Base-by-base conservation (phyloP, 805 yeast species). In the Tetrapisispora arboricola region DNA sequence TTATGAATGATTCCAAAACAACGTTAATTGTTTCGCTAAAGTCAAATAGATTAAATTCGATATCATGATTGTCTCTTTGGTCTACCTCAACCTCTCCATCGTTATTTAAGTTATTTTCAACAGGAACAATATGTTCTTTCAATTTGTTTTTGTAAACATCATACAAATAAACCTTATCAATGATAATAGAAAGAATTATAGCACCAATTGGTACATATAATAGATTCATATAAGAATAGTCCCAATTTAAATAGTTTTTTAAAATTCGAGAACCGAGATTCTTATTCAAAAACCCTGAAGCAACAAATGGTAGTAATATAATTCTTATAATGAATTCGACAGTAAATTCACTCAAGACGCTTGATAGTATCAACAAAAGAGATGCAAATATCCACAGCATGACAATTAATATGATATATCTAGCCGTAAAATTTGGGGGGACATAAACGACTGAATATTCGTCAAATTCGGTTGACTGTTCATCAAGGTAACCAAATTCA, bases 371-470 rank as follows among this genome's bases (percentile, higher is more conserved):
- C 12, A 54, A 51, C 15, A 61, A 40, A n/a, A 58, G 25, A 32
- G 70, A 54, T 0, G 79, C 68, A 48, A 67, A 70, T 1, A 66
- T 43, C 75, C 76, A 73, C 6, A 73, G 53, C 46, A 64, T 55
- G 1, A 54, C 50, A 24, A 75, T 49, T 24, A 67, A 47, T 0
- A 44, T 21, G 18, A 72, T 64, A 27, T 86, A 69, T 44, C 96
- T 70, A 2, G 53, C 25, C 39, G 76, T 70, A 59, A 90, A 84
- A 38, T 71, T 49, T 2, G 95, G 94, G 4, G 99, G 97, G 34
- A 85, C 70, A 62, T 88, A 94, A 3, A 88, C 96, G 22, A 88
- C 74, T 2, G 75, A 69, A 59, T 88, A 86, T 2, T 61, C 59
- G 42, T 67, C 64, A 21, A 66, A 63, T 20, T 61, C 63, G 0